Base-by-base conservation (phyloP, 73 alveolate species). In the Symbiodinium natans region DNA sequence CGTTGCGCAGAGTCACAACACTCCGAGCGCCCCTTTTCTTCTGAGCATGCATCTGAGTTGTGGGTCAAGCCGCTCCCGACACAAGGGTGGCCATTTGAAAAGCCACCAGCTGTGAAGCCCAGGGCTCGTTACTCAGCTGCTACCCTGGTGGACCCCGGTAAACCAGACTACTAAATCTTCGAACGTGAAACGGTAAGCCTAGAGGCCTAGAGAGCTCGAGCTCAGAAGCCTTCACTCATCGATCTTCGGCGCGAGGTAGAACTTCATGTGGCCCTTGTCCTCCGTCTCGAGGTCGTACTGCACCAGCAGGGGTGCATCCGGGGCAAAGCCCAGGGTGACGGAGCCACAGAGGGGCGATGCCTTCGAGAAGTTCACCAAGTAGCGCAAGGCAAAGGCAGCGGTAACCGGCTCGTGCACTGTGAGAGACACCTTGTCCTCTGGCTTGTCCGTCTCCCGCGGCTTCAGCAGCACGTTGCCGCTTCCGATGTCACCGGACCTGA, bases 201-300 rank as follows among this genome's bases (percentile, higher is more conserved):
- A 13, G 71, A 52, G n/a, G n/a, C n/a, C n/a, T n/a, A n/a, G n/a
- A n/a, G n/a, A n/a, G n/a, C n/a, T n/a, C n/a, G n/a, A n/a, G 71
- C n/a, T 15, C n/a, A 52, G 15, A 34, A 27, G 17, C 68, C 17
- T 36, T 48, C 39, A 92, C 98, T 92, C 98, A 46, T 92, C 98
- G 52, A 92, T 92, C 98, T 92, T 92, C 27, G 98, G 98, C 23
- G 98, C 98, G 46, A 92, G 82, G 98, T 92, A 92, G 98, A 92
- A 92, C 98, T 92, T 41, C 98, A 92, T 92, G 90, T 92, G 80
- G 63, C 98, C 95, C 25, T 88, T 88, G n/a, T 88, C 95, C 25
- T 63, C 95, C 34, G 95, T 25, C 95, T 88, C 95, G 46, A 92
- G 31, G 82, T 92, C 92, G 25, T 74, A 92, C 92, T 75, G 77